Conservation (phyloP, 73 alveolate species). For the Paramecium biaurelia region DNA sequence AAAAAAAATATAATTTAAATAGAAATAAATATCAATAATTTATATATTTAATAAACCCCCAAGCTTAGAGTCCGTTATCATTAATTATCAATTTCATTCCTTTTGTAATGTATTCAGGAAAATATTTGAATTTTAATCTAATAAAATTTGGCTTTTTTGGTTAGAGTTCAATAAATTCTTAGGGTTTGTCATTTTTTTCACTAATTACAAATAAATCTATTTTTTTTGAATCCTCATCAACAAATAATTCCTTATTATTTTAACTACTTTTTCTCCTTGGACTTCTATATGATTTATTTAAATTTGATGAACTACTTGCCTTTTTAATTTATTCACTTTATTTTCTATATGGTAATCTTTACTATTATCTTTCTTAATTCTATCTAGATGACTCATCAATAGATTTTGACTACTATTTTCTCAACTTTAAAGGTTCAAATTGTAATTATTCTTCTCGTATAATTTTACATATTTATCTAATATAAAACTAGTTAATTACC, state of each 20-base stretch:
- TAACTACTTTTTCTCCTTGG: constrained; percentile 32
- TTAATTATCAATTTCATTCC: constrained; percentile 27
- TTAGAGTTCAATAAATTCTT: background rate
- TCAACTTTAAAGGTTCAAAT: background rate
- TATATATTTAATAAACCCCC: background rate
- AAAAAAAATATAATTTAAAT: background rate
- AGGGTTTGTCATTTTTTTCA: constrained; percentile 6
- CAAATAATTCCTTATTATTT: background rate
- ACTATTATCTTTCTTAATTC: background rate
- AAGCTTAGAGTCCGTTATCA: background rate
- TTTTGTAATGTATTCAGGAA: background rate
- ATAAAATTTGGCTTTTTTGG: background rate
- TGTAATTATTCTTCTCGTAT: constrained; percentile 33
- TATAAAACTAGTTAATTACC: background rate
- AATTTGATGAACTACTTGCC: background rate
- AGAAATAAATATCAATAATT: background rate
- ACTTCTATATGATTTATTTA: background rate
- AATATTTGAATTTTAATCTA: constrained; percentile 21
- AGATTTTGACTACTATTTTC: background rate
- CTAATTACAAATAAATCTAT: constrained; percentile 5
- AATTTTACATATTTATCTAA: constrained; percentile 77
- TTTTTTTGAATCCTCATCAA: background rate
- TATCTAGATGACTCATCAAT: background rate
- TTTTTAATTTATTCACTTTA: background rate
- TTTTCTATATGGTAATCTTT: background rate